These are phyloP conservation scores for Luvunga scandens DNA, from an alignment of 345 rosid genomes.

Conservation along the genomic window DNA sequence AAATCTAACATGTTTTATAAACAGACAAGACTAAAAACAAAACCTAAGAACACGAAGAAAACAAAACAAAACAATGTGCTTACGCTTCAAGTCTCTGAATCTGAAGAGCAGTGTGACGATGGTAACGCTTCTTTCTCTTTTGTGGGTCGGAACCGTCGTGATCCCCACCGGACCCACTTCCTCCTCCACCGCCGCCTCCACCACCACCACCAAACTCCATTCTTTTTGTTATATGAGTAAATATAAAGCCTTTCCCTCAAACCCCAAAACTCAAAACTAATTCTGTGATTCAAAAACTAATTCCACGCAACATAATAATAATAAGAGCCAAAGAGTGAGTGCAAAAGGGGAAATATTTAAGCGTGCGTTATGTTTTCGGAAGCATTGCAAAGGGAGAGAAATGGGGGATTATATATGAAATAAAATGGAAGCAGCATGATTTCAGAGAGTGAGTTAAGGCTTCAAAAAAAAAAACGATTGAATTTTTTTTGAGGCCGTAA, in stretches of 20 bases:
- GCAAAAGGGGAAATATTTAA: neutral
- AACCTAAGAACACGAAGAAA: neutral
- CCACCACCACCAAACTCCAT: conserved; percentile 66
- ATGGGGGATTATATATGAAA: conserved; percentile 19
- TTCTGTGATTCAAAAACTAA: neutral
- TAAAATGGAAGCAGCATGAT: conserved; percentile 36
- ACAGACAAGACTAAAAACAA: neutral
- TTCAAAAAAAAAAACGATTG: neutral
- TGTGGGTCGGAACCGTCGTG: conserved; percentile 64
- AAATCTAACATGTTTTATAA: neutral
- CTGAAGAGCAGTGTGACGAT: conserved; percentile 94
- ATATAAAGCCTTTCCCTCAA: neutral
- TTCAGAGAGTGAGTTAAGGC: conserved; percentile 40
- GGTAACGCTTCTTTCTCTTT: conserved; percentile 85
- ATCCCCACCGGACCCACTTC: conserved; percentile 73
- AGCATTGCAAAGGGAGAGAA: conserved; percentile 11
- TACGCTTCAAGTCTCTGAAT: conserved; percentile 96
- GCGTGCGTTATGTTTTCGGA: neutral
- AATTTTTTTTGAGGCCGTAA: conserved; percentile 6
- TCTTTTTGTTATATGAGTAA: neutral
- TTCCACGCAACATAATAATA: neutral
- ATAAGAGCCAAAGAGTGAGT: neutral
- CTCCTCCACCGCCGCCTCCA: conserved; percentile 54
- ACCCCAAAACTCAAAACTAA: neutral
- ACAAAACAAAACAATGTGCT: neutral